Conservation (phyloP, 306 rosid species). For the Ochetophila trinervis region DNA sequence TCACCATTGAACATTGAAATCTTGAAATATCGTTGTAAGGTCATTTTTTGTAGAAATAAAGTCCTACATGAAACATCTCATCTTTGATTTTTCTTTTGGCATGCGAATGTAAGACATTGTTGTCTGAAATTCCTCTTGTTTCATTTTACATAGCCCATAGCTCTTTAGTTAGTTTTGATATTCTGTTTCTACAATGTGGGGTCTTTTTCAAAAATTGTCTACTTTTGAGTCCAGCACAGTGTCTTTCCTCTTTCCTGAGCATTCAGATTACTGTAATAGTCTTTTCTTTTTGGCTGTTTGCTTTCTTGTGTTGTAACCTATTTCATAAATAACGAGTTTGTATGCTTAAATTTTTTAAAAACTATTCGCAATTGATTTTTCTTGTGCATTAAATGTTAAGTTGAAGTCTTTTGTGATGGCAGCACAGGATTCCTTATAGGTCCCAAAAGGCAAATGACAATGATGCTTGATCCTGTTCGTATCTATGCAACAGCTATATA, state of each 20-base stretch:
- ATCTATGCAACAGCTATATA: slow-evolving; percentile 90
- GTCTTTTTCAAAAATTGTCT: not conserved
- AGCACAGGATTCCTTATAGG: slow-evolving; percentile 97
- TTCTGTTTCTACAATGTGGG: not conserved
- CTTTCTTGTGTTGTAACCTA: not conserved
- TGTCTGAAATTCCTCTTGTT: too few species aligned
- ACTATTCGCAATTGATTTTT: not conserved
- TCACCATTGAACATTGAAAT: too few species aligned
- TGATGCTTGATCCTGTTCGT: slow-evolving; percentile 99
- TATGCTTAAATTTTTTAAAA: not conserved
- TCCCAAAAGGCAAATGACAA: slow-evolving; percentile 82
- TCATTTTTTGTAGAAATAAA: too few species aligned
- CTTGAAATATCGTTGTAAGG: too few species aligned
- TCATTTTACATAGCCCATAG: too few species aligned
- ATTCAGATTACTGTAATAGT: slow-evolving; percentile 3
- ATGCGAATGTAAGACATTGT: too few species aligned
- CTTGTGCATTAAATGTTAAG: slow-evolving; percentile 33
- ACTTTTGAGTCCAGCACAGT: not conserved
- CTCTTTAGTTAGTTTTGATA: not conserved
- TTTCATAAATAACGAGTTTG: not conserved
- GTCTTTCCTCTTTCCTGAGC: not conserved
- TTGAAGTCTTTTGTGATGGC: slow-evolving; percentile 44
- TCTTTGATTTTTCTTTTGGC: too few species aligned
- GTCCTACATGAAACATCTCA: too few species aligned
- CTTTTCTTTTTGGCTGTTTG: not conserved